Conservation (phyloP, 495 filamentous ascomycete species). For the Aspergillus sparsus region DNA sequence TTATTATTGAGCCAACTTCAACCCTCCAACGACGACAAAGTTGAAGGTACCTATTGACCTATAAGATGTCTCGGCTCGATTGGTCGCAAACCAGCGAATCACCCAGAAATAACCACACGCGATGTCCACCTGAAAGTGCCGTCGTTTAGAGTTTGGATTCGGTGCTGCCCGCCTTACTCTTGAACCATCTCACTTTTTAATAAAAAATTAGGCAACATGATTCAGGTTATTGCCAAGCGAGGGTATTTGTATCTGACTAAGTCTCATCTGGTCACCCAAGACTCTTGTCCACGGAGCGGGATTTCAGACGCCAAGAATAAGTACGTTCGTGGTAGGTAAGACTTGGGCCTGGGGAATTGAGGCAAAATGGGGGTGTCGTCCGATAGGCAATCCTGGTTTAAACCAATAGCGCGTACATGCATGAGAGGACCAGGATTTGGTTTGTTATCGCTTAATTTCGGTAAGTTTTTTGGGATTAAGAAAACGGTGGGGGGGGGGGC, state of each 20-base stretch:
- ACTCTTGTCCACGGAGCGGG: conserved; percentile 3
- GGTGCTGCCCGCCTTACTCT: not conserved
- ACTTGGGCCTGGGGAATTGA: not conserved
- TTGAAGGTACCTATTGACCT: not conserved
- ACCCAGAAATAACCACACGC: not conserved
- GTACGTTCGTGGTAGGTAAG: not conserved
- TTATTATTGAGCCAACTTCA: too few species aligned
- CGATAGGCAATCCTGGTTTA: not conserved
- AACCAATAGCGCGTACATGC: not conserved
- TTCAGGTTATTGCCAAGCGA: conserved; percentile 1
- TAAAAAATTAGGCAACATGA: not conserved
- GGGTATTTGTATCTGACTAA: not conserved
- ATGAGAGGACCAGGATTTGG: not conserved
- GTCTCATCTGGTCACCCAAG: not conserved
- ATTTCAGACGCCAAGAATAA: not conserved
- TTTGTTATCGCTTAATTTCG: not conserved
- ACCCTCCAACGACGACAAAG: too few species aligned
- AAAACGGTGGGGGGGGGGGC: not conserved
- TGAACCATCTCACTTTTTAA: not conserved
- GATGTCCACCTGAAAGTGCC: conserved; percentile 1
- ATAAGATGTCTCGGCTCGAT: not conserved
- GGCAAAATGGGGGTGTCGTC: conserved; percentile 1
- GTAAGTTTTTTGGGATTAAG: not conserved
- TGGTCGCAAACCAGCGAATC: not conserved
- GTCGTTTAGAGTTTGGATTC: not conserved